A percentile compares a stretch with the other conserved stretches of the same genome.
These are phyloP conservation scores for Tulasnella sp. DNA, from an alignment of 768 basidiomycete genomes.

Conservation along the genomic window DNA sequence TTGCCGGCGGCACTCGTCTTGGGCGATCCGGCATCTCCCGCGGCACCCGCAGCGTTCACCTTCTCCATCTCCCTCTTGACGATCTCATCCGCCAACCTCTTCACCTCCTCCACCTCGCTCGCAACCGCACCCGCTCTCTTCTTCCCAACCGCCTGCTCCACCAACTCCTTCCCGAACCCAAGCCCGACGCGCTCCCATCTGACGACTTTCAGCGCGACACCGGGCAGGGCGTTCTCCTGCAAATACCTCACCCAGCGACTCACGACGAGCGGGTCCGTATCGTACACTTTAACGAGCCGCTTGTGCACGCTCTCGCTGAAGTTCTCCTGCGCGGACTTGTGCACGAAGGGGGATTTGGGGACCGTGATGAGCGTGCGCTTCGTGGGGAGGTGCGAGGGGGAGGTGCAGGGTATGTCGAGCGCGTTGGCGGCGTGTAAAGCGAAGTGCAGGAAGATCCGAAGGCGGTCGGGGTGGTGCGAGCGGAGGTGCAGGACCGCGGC, in stretches of 20 bases:
- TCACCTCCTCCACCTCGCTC: conserved; percentile 23
- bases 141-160: conserved; percentile 27
- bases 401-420: conserved; percentile 67
- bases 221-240: conserved; percentile 58
- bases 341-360: conserved; percentile 69
- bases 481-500: conserved; percentile 77
- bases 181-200: conserved; percentile 59
- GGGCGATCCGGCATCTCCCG: background rate
- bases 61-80: conserved; percentile 13
- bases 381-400: conserved; percentile 54
- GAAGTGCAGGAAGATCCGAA: conserved; percentile 77
- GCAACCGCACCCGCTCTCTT: conserved; percentile 25
- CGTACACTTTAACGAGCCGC: conserved; percentile 82
- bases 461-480: conserved; percentile 51
- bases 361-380: conserved; percentile 79
- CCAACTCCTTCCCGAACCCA: conserved; percentile 35
- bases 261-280: conserved; percentile 68
- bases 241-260: conserved; percentile 74
- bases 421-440: conserved; percentile 74
- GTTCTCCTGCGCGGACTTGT: conserved; percentile 94
- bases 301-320: conserved; percentile 79
- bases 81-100: conserved; percentile 25
- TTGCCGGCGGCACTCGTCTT: background rate
- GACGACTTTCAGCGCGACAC: conserved; percentile 77
- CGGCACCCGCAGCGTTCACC: background rate